Evolutionary conservation across 2,329 filamentous ascomycete genomes (phyloP), one percentile per base, ranked within the genome.

Genomic region (Trichoderma guizhouense): DNA sequence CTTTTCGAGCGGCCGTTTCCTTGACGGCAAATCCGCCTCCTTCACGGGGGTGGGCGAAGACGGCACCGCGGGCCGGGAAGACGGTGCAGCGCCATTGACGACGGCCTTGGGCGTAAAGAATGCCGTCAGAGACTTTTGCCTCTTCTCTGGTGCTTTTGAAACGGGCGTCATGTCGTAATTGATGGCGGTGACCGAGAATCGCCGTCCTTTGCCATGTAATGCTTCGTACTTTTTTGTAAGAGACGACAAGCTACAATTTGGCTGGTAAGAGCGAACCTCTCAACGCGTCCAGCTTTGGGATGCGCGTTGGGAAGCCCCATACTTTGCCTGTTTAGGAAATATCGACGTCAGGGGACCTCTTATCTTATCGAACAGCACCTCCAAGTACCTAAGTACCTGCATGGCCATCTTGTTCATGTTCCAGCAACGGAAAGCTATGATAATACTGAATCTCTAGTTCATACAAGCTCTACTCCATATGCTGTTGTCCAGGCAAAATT

Each of bases 111-210:
- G 89, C 1, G 90, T 88, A 79, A 97, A 97, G 82, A 97, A 97
- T 78, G 90, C 95, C 3, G 93, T 96, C 73, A 98, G 91, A 1
- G 93, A 93, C 75, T 91, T 88, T 79, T 98, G 93, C 77, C 91
- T 93, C 81, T 92, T 92, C 69, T 80, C 83, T 32, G 82, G 76
- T 0, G 83, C 75, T 66, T 84, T 84, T 1, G 84, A 72, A 53
- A 76, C 69, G 11, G 81, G 80, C 24, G 81, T 76, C 81, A 83
- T 83, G 39, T 11, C 64, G 47, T 8, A 8, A 51, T 32, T 58
- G 69, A 39, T 9, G 32, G 32, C 58, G 53, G 43, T 39, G 28
- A 21, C 26, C 8, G 36, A 34, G 9, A 11, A n/a, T 28, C 7
- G 15, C 26, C 60, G 12, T 15, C 43, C 12, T 51, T 63, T 34